Evolutionary conservation across 148 eudicot species (phyloP).

Genomic region (Cornus controversa): DNA sequence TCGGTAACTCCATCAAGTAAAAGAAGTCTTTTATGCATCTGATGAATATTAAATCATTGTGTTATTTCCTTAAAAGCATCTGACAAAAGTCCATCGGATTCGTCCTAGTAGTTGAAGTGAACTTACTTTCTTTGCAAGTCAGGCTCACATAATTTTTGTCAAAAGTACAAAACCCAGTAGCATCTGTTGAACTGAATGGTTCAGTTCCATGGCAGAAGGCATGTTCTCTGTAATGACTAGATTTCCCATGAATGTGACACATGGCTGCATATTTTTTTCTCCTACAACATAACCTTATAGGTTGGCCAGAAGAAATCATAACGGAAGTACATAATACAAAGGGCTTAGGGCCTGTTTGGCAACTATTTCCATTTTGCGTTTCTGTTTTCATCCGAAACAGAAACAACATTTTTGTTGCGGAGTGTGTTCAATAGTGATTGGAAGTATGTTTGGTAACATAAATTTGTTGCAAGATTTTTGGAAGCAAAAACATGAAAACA

Average conservation of each 20-base stretch:
- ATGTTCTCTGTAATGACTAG: neutral
- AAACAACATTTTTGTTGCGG: too few species aligned
- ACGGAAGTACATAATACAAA: neutral
- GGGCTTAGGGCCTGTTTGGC: too few species aligned
- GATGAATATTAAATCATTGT: neutral
- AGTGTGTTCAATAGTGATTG: too few species aligned
- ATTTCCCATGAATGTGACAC: neutral
- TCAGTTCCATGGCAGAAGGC: neutral
- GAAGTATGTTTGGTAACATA: too few species aligned
- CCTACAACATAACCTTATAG: neutral
- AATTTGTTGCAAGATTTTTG: too few species aligned
- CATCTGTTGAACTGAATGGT: neutral
- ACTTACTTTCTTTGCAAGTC: neutral
- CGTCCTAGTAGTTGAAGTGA: neutral
- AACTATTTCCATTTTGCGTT: too few species aligned
- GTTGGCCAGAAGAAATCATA: neutral
- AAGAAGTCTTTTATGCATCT: neutral
- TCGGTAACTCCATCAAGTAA: neutral
- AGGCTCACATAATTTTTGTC: neutral
- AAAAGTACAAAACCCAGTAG: neutral
- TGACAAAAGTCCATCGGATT: neutral
- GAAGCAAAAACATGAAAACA: too few species aligned
- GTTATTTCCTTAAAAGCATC: neutral
- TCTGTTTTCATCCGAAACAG: too few species aligned
- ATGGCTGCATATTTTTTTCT: neutral